phyloP scores from a whole-genome alignment of 2,329 filamentous ascomycete genomes.

The Stachybotrys elegans region DNA sequence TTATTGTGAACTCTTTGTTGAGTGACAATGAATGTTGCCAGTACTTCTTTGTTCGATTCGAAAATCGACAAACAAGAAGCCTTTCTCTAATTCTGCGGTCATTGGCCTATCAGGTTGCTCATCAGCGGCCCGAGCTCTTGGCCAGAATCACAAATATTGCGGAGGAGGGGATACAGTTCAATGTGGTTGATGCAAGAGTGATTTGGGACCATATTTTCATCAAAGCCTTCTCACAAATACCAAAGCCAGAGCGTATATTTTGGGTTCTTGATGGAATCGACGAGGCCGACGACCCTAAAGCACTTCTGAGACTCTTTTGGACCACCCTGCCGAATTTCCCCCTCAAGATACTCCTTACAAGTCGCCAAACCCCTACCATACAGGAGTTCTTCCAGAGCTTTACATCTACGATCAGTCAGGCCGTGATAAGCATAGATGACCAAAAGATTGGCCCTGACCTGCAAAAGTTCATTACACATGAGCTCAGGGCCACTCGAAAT shows the following conservation, averaged over 20 bases:
- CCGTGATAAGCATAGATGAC: conserved; percentile 9
- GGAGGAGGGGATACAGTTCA: conserved; percentile 16
- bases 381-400: conserved; percentile 10
- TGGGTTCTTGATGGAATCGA: conserved; percentile 18
- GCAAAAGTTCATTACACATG: conserved; percentile 11
- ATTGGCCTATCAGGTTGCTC: conserved; percentile 24
- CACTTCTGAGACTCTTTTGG: conserved; percentile 21
- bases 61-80: conserved; percentile 13
- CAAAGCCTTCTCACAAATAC: conserved; percentile 24
- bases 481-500: too few species aligned
- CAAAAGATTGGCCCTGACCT: conserved; percentile 11
- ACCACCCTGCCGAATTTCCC: conserved; percentile 13
- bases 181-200: conserved; percentile 15
- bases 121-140: conserved; percentile 10
- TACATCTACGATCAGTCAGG: background rate
- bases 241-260: conserved; percentile 21
- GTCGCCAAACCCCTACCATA: conserved; percentile 19
- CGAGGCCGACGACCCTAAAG: conserved; percentile 12
- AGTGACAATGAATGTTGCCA: conserved; percentile 10
- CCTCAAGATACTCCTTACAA: conserved; percentile 23
- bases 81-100: conserved; percentile 20
- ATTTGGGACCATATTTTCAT: conserved; percentile 28
- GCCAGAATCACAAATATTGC: conserved; percentile 16
- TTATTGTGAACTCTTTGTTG: conserved; percentile 22
- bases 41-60: conserved; percentile 20